Evolutionary conservation across 2,329 filamentous ascomycete species (phyloP).

Genomic region (Aspergillus brasiliensis): DNA sequence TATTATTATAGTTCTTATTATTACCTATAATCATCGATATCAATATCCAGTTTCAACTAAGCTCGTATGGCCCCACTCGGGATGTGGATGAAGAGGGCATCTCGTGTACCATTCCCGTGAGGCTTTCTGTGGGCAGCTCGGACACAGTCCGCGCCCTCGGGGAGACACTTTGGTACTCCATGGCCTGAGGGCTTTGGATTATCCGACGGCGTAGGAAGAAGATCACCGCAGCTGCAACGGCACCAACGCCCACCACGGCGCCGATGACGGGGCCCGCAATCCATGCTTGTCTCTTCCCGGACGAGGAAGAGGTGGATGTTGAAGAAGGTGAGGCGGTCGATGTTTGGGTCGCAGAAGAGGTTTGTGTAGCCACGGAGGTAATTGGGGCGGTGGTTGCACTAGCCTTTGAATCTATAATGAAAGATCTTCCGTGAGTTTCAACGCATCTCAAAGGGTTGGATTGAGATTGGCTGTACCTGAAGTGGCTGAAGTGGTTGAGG

Average conservation of each 20-base stretch:
- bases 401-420: background rate
- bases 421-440: background rate
- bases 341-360: background rate
- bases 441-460: too few species aligned
- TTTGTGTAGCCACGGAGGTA: background rate
- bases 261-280: background rate
- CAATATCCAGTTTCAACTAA: background rate
- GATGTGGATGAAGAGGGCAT: background rate
- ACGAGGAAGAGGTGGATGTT: background rate
- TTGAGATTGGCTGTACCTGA: background rate
- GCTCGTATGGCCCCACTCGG: background rate
- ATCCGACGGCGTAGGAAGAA: background rate
- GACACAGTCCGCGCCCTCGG: background rate
- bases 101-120: background rate
- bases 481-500: background rate
- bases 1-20: too few species aligned
- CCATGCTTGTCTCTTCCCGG: background rate
- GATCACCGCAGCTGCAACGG: background rate
- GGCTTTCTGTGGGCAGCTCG: background rate
- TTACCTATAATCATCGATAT: too few species aligned
- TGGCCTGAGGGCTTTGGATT: background rate
- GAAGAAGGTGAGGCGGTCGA: background rate
- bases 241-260: background rate
- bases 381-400: background rate
- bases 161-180: background rate